Evolutionary conservation across 345 rosid genomes (phyloP).

Genomic region (Rhodamnia rubescens): DNA sequence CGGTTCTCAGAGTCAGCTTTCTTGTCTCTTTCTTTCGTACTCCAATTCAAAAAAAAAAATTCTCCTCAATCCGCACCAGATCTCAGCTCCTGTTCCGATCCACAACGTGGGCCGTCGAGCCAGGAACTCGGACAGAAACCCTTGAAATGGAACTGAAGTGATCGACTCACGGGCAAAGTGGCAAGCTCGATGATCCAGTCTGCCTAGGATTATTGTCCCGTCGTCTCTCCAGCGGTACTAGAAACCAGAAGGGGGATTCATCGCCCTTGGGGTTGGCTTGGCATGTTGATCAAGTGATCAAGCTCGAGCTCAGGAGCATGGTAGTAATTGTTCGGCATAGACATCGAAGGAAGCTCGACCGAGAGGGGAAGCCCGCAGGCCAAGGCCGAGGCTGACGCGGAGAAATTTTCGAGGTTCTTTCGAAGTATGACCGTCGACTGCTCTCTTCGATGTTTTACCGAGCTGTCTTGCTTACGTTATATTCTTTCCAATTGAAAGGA

Average conservation of each 20-base stretch:
- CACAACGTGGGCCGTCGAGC: background rate
- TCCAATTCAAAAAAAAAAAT: background rate
- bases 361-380: background rate
- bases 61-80: background rate
- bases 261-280: background rate
- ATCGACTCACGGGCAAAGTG: background rate
- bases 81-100: background rate
- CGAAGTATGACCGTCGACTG: background rate
- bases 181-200: background rate
- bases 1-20: background rate
- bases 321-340: background rate
- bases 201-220: background rate
- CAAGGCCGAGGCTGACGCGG: background rate
- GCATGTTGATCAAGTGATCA: background rate
- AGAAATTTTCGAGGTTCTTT: background rate
- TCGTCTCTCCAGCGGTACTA: background rate
- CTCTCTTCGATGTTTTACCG: background rate
- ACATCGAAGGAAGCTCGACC: background rate
- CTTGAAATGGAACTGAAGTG: background rate
- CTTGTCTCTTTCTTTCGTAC: background rate
- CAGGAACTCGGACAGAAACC: background rate
- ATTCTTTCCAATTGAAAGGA: background rate
- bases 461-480: background rate
- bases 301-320: background rate
- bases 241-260: background rate